Base-by-base conservation (phyloP, 352 stramenopile species). In the Globisporangium solare region DNA sequence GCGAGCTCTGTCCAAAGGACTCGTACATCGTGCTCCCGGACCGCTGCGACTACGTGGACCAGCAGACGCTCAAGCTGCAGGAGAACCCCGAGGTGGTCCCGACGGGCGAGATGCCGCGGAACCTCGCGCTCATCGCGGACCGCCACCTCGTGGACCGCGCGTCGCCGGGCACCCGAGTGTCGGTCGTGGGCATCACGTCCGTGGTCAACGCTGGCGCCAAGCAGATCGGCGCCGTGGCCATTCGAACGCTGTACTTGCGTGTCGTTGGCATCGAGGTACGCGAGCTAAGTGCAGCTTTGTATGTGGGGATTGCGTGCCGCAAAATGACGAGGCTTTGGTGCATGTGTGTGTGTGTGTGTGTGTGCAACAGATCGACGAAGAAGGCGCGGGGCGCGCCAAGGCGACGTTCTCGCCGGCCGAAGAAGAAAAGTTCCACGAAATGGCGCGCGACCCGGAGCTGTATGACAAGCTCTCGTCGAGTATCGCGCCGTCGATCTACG, bases 61-160 rank as follows among this genome's bases (percentile, higher is more conserved):
- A 98, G 61, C 97, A 99, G 79, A 98, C 95, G n/a, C 73, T 99
- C 27, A 99, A 99, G 76, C 76, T 99, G 40, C 92, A 98, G 71
- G 92, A 98, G 63, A 96, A 77, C 71, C 97, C 74, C 0, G 97
- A 99, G 64, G 92, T 97, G 15, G 97, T 99, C 8, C 97, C 97
- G 0, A 99, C 97, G 5, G 97, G 97, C 24, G 97, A 99, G 69
- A 99, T 99, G 97, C 97, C 97, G 17, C 82, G 97, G 24, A 96
- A 96, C 58, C 78, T 99, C 32, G 72, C 98, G 40, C 68, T 99
- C n/a, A 87, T 97, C 22, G 83, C 95, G 0, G 97, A 99, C 58
- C 75, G 97, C n/a, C 82, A 91, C 51, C 79, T 99, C 22, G 96
- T 99, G 4, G 97, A 99, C 69, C 77, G 79, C 40, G 96, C 96